Base-by-base conservation (phyloP, 106 monocot species). In the Apostasia shenzhenica region DNA sequence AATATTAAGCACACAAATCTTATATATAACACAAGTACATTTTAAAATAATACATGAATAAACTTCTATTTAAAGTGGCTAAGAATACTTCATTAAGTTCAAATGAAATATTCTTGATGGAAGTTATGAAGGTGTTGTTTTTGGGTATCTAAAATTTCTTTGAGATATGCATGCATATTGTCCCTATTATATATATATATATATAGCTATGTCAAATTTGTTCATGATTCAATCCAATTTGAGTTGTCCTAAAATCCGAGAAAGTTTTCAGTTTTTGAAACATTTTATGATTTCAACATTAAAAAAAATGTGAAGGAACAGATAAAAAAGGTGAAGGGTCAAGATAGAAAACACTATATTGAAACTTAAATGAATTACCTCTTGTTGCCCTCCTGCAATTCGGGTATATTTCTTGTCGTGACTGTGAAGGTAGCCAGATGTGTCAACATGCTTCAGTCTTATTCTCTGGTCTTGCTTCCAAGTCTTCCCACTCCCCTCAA, bases 361-460 rank as follows among this genome's bases (percentile, higher is more conserved):
- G 6, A 41, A 59, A 2, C 45, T 45, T 11, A 1, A 45, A n/a
- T 63, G 62, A 63, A 48, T 57, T 79, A 94, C 94, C 94, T 94
- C 94, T 71, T 94, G 94, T 75, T 94, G 94, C 1, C 90, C 94
- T 56, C 90, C 94, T 68, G 90, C 94, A 57, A 85, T 90, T 4
- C 94, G 82, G n/a, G 61, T 60, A 71, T 94, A 94, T 70, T 94
- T 94, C 77, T 80, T 91, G 71, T 94, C 80, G 61, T 91, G 94
- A 48, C 88, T 88, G 49, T 94, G 94, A 2, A 91, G 76, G 83
- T 88, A 91, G 60, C 88, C 91, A 26, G 68, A 70, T 6, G 91
- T 94, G 63, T 94, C 91, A 14, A 94, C 76, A 72, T 94, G 94
- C 41, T 66, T 73, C 45, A 94, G 71, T 60, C 91, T 85, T 8